Conservation (phyloP, 225 moss, liverwort and hornwort genomes). For the Neckera pumila region DNA sequence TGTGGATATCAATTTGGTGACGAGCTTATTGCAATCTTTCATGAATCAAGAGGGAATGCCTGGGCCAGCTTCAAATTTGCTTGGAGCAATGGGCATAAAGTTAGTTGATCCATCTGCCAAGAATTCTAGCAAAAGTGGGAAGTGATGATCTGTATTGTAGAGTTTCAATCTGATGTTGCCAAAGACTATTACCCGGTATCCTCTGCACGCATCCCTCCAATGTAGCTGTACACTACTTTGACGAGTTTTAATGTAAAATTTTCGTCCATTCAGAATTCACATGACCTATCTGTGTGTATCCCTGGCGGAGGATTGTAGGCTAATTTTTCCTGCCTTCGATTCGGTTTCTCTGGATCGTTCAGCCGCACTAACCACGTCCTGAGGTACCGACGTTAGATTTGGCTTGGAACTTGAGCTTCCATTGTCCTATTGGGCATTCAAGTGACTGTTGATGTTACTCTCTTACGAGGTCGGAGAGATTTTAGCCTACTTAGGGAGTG, state of each 20-base stretch:
- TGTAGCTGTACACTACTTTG: background rate
- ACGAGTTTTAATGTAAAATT: too few species aligned
- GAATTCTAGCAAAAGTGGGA: constrained; percentile 28
- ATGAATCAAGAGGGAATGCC: constrained; percentile 97
- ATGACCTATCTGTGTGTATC: background rate
- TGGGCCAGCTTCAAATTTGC: constrained; percentile 90
- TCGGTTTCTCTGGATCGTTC: background rate
- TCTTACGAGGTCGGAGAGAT: background rate
- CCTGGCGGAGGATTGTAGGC: background rate
- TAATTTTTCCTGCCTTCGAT: background rate
- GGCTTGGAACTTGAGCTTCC: background rate
- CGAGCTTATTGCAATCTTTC: constrained; percentile 74
- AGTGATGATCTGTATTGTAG: background rate
- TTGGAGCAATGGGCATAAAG: constrained; percentile 82
- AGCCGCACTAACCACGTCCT: background rate
- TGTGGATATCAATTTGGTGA: constrained; percentile 84
- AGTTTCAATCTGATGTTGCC: background rate
- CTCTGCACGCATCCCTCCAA: background rate
- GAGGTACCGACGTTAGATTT: background rate
- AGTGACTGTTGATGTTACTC: background rate
- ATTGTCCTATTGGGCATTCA: background rate
- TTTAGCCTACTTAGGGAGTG: background rate
- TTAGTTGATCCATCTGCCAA: constrained; percentile 45
- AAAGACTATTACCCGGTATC: background rate
- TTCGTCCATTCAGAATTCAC: background rate